Percentiles rank a stretch among this genome's conserved stretches.
These are phyloP conservation scores for Aspergillus versicolor DNA, from an alignment of 2,329 filamentous ascomycete species.

Conservation along the genomic window DNA sequence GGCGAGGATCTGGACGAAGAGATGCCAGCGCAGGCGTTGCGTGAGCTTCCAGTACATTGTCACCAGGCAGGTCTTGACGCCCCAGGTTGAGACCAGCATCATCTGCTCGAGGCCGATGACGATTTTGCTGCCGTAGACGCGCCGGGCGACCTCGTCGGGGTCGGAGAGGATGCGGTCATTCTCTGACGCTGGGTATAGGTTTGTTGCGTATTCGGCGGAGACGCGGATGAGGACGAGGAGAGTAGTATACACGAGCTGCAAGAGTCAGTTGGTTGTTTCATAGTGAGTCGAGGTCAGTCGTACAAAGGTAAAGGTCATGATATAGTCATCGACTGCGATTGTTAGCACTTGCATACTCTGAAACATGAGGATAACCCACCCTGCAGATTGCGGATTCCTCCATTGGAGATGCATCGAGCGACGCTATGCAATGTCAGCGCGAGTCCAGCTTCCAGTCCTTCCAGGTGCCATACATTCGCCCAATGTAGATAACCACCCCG, in stretches of 20 bases:
- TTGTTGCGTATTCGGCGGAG: constrained; percentile 10
- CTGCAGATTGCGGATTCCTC: constrained; percentile 3
- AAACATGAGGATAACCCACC: neutral
- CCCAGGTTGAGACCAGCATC: constrained; percentile 10
- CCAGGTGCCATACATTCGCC: constrained; percentile 26
- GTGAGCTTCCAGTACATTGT: constrained; percentile 11
- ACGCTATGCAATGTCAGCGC: constrained; percentile 2
- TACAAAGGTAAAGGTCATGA: constrained; percentile 9
- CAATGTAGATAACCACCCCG: constrained; percentile 26
- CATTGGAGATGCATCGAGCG: neutral
- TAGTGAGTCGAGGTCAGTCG: neutral
- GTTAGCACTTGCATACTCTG: neutral
- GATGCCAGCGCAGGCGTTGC: neutral
- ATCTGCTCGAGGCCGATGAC: constrained; percentile 10
- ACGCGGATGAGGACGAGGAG: constrained; percentile 11
- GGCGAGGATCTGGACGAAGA: constrained; percentile 6
- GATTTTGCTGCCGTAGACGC: constrained; percentile 9
- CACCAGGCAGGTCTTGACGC: constrained; percentile 8
- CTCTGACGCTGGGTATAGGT: constrained; percentile 1
- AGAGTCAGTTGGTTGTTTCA: no score
- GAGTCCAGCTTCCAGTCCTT: no score
- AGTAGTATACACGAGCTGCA: constrained; percentile 5
- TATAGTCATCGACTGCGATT: constrained; percentile 6
- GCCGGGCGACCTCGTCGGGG: neutral
- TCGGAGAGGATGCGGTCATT: neutral